Conservation (phyloP, 306 rosid species). For the Pyrus pyrifolia region DNA sequence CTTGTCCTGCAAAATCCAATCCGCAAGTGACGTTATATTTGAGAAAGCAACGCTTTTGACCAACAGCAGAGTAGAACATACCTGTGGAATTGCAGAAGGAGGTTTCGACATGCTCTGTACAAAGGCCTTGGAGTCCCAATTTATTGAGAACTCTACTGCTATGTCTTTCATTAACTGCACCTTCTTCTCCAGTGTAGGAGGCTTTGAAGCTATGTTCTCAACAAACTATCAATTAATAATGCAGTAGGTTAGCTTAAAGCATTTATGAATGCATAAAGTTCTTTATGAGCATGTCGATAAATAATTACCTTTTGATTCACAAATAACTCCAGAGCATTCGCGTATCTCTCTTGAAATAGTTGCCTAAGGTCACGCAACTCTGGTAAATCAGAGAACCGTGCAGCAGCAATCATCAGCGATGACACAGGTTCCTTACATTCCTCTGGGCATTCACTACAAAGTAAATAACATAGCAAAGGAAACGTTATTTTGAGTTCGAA, state of each 20-base stretch:
- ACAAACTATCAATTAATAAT: slow-evolving; percentile 53
- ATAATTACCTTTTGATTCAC: slow-evolving; percentile 60
- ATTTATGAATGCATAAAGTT: slow-evolving; percentile 4
- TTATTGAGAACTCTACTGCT: slow-evolving; percentile 68
- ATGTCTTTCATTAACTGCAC: slow-evolving; percentile 67
- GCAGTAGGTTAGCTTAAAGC: slow-evolving; percentile 21
- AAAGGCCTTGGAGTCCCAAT: slow-evolving; percentile 78
- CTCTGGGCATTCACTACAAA: slow-evolving; percentile 87
- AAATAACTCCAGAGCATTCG: slow-evolving; percentile 45
- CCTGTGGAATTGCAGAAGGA: slow-evolving; percentile 47
- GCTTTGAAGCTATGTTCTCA: slow-evolving; percentile 54
- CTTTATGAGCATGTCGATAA: not conserved
- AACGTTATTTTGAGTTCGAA: not conserved
- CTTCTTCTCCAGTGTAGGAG: slow-evolving; percentile 67
- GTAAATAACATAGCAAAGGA: slow-evolving; percentile 16
- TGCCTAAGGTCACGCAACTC: slow-evolving; percentile 91
- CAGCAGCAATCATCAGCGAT: slow-evolving; percentile 78
- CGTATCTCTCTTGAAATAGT: slow-evolving; percentile 72
- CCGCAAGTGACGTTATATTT: slow-evolving; percentile 9
- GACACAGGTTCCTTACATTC: slow-evolving; percentile 77
- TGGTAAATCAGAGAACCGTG: slow-evolving; percentile 92
- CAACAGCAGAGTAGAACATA: slow-evolving; percentile 19
- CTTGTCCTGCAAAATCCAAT: slow-evolving; percentile 52
- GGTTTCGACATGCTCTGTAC: slow-evolving; percentile 69
- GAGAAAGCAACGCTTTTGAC: not conserved